Percentiles rank a stretch among this genome's conserved stretches.
These are phyloP conservation scores for Turritis glabra DNA, from an alignment of 345 rosid genomes.

Conservation along the genomic window DNA sequence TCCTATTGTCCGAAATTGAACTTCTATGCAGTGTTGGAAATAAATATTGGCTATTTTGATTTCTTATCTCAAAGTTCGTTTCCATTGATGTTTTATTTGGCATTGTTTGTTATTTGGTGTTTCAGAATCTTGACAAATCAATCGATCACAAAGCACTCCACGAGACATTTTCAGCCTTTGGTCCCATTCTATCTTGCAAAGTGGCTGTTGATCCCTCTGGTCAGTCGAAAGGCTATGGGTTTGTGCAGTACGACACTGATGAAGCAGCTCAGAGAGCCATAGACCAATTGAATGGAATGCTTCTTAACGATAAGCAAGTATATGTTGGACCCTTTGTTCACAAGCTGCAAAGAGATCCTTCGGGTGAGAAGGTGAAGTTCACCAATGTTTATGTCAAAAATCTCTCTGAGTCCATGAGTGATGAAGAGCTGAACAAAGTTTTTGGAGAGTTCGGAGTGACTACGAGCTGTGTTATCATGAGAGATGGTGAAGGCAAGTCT, in stretches of 20 bases:
- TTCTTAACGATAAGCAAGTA: conserved; percentile 90
- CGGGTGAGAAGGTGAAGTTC: conserved; percentile 54
- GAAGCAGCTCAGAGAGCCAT: conserved; percentile 83
- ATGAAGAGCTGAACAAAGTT: conserved; percentile 64
- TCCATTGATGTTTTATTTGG: neutral
- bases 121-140: conserved; percentile 80
- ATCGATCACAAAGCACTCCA: conserved; percentile 93
- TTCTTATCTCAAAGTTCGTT: neutral
- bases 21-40: neutral
- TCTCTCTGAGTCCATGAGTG: conserved; percentile 61
- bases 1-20: neutral
- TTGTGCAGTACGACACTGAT: conserved; percentile 80
- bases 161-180: conserved; percentile 86
- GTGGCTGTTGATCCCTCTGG: conserved; percentile 75
- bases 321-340: conserved; percentile 90
- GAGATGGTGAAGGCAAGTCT: conserved; percentile 91
- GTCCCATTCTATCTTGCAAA: conserved; percentile 86
- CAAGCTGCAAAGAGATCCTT: conserved; percentile 75
- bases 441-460: conserved; percentile 82
- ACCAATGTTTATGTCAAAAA: conserved; percentile 86
- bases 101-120: neutral
- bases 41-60: neutral
- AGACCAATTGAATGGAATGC: conserved; percentile 87
- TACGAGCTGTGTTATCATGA: conserved; percentile 81
- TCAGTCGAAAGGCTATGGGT: conserved; percentile 94